A percentile compares a stretch with the other conserved stretches of the same genome.
These are phyloP conservation scores for Copromyces sp. DNA, from an alignment of 495 filamentous ascomycete genomes.

Conservation along the genomic window DNA sequence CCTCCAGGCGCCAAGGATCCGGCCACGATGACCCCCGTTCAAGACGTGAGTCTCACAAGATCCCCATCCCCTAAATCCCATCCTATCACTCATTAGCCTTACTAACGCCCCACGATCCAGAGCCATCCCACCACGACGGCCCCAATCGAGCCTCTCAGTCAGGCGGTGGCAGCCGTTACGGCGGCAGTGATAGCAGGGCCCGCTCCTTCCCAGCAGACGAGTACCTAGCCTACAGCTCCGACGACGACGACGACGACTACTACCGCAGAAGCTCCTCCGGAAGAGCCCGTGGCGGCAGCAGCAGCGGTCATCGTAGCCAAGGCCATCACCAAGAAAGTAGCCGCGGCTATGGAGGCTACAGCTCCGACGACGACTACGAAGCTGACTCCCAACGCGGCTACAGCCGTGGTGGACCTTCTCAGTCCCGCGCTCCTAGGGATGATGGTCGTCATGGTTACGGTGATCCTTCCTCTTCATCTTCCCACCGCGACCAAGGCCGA, in stretches of 20 bases:
- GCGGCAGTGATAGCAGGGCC: neutral
- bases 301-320: neutral
- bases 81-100: too few species aligned
- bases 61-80: neutral
- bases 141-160: neutral
- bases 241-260: neutral
- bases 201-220: neutral
- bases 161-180: neutral
- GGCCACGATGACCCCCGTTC: neutral
- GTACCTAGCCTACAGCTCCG: neutral
- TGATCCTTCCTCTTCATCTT: neutral
- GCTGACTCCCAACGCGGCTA: neutral
- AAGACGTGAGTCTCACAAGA: neutral
- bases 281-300: neutral
- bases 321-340: neutral
- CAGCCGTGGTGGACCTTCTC: neutral
- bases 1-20: neutral
- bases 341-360: neutral
- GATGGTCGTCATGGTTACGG: neutral
- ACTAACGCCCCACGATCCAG: neutral
- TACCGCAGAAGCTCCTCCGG: neutral
- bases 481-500: neutral
- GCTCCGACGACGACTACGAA: neutral
- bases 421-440: neutral
- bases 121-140: neutral